Percentiles rank a stretch among this genome's conserved stretches.
These are phyloP conservation scores for Euphrasia confusa DNA, from an alignment of 257 asterid species.

Conservation along the genomic window DNA sequence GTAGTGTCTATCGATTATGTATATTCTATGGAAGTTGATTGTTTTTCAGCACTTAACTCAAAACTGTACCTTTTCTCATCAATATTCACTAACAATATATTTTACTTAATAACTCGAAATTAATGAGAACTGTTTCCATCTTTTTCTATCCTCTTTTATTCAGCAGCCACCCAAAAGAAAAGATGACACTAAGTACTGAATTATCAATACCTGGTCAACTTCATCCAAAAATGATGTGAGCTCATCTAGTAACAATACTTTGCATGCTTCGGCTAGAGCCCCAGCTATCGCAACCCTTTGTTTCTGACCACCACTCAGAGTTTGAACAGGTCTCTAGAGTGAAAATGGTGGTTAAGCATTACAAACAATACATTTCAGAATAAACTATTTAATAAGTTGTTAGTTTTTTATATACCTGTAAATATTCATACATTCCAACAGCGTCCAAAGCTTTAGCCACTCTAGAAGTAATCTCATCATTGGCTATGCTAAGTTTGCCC, in stretches of 20 bases:
- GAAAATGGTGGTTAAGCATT: conserved; percentile 15
- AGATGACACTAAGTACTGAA: background rate
- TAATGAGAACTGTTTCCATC: background rate
- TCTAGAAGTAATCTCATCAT: conserved; percentile 50
- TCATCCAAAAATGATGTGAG: conserved; percentile 96
- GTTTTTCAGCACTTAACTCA: background rate
- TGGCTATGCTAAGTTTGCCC: conserved; percentile 53
- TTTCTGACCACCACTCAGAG: conserved; percentile 98
- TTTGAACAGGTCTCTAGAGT: conserved; percentile 83
- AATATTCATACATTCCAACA: conserved; percentile 82
- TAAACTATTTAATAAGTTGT: background rate
- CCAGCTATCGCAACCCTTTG: conserved; percentile 99
- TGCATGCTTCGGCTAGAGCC: conserved; percentile 92
- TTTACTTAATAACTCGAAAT: no score
- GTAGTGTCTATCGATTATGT: background rate
- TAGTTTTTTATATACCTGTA: conserved; percentile 52
- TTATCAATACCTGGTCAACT: conserved; percentile 67
- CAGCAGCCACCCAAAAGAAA: background rate
- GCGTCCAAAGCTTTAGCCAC: conserved; percentile 80
- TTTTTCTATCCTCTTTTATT: background rate
- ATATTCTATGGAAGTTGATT: background rate
- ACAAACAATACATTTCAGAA: conserved; percentile 6
- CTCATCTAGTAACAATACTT: conserved; percentile 87
- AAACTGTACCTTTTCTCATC: no score
- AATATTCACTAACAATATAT: no score